These are phyloP conservation scores for Lunasporangiospora selenospora DNA, from an alignment of 192 early-diverging fungal genomes.

Conservation along the genomic window DNA sequence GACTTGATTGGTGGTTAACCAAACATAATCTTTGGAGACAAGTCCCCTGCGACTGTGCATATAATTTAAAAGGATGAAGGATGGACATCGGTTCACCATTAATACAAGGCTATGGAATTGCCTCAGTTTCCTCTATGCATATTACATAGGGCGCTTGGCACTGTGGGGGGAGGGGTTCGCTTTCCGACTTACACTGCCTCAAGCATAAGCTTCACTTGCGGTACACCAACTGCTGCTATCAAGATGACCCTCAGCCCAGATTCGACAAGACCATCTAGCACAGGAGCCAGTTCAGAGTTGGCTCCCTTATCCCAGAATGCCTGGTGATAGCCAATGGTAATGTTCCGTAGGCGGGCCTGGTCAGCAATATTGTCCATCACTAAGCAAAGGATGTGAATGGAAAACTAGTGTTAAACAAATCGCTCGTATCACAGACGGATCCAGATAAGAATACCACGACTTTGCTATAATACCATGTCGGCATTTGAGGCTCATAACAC, in stretches of 20 bases:
- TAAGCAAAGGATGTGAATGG: conserved; percentile 7
- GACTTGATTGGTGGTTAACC: conserved; percentile 52
- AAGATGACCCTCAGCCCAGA: conserved; percentile 53
- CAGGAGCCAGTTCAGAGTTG: conserved; percentile 16
- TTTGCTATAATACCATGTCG: too few species aligned
- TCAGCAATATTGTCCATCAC: conserved; percentile 49
- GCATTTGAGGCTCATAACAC: neutral
- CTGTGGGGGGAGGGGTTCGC: too few species aligned
- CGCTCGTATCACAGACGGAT: too few species aligned
- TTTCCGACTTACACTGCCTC: conserved; percentile 45
- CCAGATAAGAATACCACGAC: too few species aligned
- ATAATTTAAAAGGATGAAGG: neutral
- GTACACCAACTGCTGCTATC: conserved; percentile 47
- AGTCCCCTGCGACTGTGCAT: conserved; percentile 33
- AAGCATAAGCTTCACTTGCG: conserved; percentile 36
- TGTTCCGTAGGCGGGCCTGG: conserved; percentile 28
- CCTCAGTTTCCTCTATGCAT: too few species aligned
- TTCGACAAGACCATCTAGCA: conserved; percentile 25
- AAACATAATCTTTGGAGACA: conserved; percentile 46
- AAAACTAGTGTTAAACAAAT: neutral
- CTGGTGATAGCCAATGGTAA: conserved; percentile 45
- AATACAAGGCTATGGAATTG: too few species aligned
- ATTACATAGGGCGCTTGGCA: too few species aligned
- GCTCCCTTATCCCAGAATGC: conserved; percentile 45
- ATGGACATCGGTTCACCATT: too few species aligned